Conservation (phyloP, 177 flowering plant species). For the Vitis hybrid region DNA sequence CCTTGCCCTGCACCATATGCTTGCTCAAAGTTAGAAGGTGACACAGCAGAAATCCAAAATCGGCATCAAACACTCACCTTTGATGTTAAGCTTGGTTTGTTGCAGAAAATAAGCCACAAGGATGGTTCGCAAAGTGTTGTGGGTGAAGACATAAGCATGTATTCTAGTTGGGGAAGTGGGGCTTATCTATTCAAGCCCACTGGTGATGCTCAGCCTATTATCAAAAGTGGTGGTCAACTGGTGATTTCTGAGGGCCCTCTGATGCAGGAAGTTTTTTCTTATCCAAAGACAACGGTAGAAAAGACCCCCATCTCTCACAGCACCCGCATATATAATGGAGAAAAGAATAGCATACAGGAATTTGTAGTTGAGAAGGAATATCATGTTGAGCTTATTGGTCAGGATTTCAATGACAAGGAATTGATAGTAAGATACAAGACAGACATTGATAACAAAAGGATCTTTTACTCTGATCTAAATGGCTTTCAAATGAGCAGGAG, state of each 20-base stretch:
- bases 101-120: slow-evolving; percentile 51
- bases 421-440: slow-evolving; percentile 83
- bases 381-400: slow-evolving; percentile 86
- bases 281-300: slow-evolving; percentile 73
- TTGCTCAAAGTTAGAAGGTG: slow-evolving; percentile 61
- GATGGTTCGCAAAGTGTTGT: slow-evolving; percentile 53
- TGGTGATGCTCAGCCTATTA: slow-evolving; percentile 79
- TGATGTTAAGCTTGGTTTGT: slow-evolving; percentile 61
- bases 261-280: slow-evolving; percentile 80
- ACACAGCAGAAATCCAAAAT: slow-evolving; percentile 55
- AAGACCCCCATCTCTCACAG: slow-evolving; percentile 75
- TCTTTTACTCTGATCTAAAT: slow-evolving; percentile 88
- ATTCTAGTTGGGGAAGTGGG: slow-evolving; percentile 84
- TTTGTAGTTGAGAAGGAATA: slow-evolving; percentile 87
- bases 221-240: slow-evolving; percentile 51
- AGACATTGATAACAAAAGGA: slow-evolving; percentile 61
- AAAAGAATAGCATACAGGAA: slow-evolving; percentile 52
- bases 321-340: slow-evolving; percentile 74
- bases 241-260: slow-evolving; percentile 74
- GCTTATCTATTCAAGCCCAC: slow-evolving; percentile 90
- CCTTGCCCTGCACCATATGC: slow-evolving; percentile 70
- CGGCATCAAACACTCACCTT: slow-evolving; percentile 62
- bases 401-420: slow-evolving; percentile 71
- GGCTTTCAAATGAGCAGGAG: slow-evolving; percentile 97
- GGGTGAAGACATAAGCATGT: slow-evolving; percentile 85